A percentile compares a stretch with the other conserved stretches of the same genome.
phyloP scores from a whole-genome alignment of 192 early-diverging fungal genomes.

The Diversispora epigaea region DNA sequence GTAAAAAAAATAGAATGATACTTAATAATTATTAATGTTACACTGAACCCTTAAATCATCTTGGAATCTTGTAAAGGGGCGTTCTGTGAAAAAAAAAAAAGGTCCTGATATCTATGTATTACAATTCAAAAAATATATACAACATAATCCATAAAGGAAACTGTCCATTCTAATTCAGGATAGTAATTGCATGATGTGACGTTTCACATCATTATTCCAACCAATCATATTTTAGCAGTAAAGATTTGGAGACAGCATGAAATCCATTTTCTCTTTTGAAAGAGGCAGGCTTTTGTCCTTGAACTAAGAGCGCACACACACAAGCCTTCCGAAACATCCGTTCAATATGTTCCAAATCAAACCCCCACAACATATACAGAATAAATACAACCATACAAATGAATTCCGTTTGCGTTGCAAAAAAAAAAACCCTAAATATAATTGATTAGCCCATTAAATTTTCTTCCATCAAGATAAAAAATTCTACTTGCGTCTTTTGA shows the following conservation, averaged over 20 bases:
- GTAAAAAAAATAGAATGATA: no score
- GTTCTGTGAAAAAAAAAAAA: no score
- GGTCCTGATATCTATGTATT: no score
- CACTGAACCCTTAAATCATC: no score
- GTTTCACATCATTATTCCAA: constrained; percentile 8
- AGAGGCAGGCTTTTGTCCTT: constrained; percentile 24
- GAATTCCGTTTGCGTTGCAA: constrained; percentile 25
- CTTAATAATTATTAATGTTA: no score
- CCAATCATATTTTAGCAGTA: constrained; percentile 13
- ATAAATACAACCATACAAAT: constrained; percentile 27
- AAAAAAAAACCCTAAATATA: constrained; percentile 15
- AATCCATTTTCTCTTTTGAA: constrained; percentile 27
- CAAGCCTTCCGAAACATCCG: constrained; percentile 23
- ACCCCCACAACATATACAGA: constrained; percentile 14
- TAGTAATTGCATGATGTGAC: constrained; percentile 21
- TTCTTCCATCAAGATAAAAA: constrained; percentile 17
- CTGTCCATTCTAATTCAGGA: neutral
- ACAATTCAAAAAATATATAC: no score
- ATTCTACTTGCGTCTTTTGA: neutral
- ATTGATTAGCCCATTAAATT: constrained; percentile 10
- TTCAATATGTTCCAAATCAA: constrained; percentile 22
- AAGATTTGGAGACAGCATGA: constrained; percentile 27
- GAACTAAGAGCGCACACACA: constrained; percentile 19
- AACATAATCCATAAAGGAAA: no score
- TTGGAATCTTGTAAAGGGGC: no score